Percentiles rank a stretch among this genome's conserved stretches.
These are phyloP conservation scores for Beta vulgaris DNA, from an alignment of 148 eudicot genomes.

Conservation along the genomic window DNA sequence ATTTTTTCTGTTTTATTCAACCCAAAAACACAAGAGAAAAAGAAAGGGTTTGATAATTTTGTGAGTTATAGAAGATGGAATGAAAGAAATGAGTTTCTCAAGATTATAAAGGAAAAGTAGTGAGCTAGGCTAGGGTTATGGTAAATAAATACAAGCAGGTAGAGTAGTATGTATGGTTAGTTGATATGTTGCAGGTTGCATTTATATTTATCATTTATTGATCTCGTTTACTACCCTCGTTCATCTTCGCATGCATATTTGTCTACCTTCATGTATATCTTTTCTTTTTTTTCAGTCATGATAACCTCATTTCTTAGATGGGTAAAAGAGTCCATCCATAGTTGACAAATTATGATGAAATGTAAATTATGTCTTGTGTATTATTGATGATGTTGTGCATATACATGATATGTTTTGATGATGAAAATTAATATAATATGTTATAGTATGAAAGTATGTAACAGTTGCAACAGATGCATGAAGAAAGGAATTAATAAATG, in stretches of 20 bases:
- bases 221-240: neutral
- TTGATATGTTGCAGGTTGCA: constrained; percentile 52
- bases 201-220: constrained; percentile 33
- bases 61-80: neutral
- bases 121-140: neutral
- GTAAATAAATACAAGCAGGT: constrained; percentile 57
- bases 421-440: too few relatives aligned
- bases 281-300: neutral
- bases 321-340: neutral
- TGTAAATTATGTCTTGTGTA: too few relatives aligned
- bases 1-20: too few relatives aligned
- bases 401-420: too few relatives aligned
- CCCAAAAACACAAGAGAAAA: neutral
- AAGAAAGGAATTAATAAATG: too few relatives aligned
- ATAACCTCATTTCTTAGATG: neutral
- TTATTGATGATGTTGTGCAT: too few relatives aligned
- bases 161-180: constrained; percentile 49
- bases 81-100: constrained; percentile 21
- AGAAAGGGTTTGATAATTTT: neutral
- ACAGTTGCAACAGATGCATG: too few relatives aligned
- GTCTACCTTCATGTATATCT: neutral
- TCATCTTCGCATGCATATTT: neutral
- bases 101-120: constrained; percentile 1
- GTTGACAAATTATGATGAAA: too few relatives aligned
- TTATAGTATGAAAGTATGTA: too few relatives aligned